These are phyloP conservation scores for Grosmannia clavigera DNA, from an alignment of 2,329 filamentous ascomycete species.

Conservation along the genomic window DNA sequence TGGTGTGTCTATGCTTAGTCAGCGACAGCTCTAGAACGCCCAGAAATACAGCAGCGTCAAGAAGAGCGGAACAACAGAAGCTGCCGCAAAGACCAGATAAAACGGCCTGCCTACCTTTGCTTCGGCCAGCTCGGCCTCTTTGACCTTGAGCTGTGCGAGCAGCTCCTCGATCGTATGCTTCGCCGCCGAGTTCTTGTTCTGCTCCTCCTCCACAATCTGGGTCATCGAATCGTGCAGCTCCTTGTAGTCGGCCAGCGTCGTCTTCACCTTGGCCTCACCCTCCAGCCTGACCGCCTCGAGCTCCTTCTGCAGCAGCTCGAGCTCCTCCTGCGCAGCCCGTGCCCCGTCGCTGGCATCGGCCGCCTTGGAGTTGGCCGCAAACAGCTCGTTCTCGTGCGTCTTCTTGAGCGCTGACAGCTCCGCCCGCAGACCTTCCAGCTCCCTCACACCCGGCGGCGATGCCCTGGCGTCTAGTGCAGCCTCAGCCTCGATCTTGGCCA, in stretches of 20 bases:
- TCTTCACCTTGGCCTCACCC: constrained; percentile 36
- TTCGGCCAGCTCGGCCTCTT: constrained; percentile 51
- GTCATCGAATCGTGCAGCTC: constrained; percentile 53
- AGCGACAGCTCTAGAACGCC: background rate
- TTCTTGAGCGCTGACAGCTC: constrained; percentile 37
- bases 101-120: constrained; percentile 34
- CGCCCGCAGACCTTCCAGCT: constrained; percentile 36
- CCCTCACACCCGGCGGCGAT: constrained; percentile 40
- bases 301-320: constrained; percentile 38
- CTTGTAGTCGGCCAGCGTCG: constrained; percentile 45
- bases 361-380: constrained; percentile 22
- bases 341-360: constrained; percentile 25
- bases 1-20: constrained; percentile 29
- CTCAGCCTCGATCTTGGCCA: constrained; percentile 45
- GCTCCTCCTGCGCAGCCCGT: constrained; percentile 26
- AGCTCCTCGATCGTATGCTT: constrained; percentile 37
- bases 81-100: background rate
- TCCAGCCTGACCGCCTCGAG: constrained; percentile 35
- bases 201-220: constrained; percentile 45
- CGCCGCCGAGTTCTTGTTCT: constrained; percentile 26
- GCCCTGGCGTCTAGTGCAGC: constrained; percentile 47
- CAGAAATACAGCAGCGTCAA: too few relatives aligned
- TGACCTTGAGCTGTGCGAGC: constrained; percentile 46
- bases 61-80: background rate
- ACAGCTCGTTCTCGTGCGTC: constrained; percentile 22